Conservation (phyloP, 2,329 filamentous ascomycete species). For the Apiospora arundinis region DNA sequence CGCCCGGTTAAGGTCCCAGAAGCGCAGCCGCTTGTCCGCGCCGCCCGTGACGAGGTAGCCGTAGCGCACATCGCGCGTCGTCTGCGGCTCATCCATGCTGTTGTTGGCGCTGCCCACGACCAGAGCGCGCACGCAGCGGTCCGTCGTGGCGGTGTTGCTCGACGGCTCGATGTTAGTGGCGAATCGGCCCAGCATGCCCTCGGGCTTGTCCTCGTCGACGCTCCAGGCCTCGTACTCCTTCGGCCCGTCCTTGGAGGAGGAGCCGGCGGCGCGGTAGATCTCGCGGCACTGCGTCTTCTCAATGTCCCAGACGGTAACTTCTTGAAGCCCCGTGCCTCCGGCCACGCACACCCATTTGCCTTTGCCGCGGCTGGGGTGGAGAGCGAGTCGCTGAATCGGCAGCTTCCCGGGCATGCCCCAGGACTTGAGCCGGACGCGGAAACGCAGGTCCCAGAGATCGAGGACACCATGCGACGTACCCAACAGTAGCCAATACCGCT, state of each 20-base stretch:
- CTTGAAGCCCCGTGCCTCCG: conserved; percentile 84
- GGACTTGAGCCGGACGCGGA: conserved; percentile 83
- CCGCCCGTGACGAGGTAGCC: conserved; percentile 88
- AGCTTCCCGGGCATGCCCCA: conserved; percentile 87
- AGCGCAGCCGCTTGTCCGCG: conserved; percentile 87
- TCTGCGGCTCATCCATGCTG: conserved; percentile 66
- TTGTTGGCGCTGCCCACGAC: conserved; percentile 70
- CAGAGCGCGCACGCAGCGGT: conserved; percentile 78
- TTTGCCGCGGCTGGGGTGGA: conserved; percentile 80
- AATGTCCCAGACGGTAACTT: conserved; percentile 94
- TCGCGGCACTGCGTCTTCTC: conserved; percentile 90
- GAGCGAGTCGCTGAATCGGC: conserved; percentile 77
- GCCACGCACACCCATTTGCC: conserved; percentile 88
- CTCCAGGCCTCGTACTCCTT: conserved; percentile 83
- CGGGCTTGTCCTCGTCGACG: conserved; percentile 86
- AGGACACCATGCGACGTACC: conserved; percentile 93
- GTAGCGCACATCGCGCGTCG: conserved; percentile 69
- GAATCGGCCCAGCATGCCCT: conserved; percentile 86
- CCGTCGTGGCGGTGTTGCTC: conserved; percentile 50
- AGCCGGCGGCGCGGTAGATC: conserved; percentile 76
- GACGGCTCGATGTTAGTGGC: conserved; percentile 74
- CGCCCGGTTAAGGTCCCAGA: conserved; percentile 85
- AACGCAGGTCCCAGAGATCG: conserved; percentile 96
- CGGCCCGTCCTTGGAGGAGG: conserved; percentile 58
- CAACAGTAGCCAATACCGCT: conserved; percentile 87